Evolutionary conservation across 768 basidiomycete genomes (phyloP).

Genomic region (Mrakia gelida): DNA sequence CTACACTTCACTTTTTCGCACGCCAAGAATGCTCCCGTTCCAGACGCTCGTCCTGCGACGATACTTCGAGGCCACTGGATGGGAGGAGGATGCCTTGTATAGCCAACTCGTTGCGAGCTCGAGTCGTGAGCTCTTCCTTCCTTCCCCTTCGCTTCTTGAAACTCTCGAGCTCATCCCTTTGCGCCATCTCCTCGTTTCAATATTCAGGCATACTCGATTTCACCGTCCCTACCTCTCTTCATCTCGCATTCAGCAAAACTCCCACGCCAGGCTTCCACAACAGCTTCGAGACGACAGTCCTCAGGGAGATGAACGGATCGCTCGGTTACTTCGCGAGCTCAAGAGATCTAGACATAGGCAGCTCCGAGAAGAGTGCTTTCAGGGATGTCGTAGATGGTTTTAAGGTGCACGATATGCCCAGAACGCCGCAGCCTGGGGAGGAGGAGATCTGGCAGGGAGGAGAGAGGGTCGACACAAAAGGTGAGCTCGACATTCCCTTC

Average conservation of each 20-base stretch:
- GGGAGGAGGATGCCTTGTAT: slow-evolving; percentile 95
- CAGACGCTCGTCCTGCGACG: slow-evolving; percentile 58
- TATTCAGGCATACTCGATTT: slow-evolving; percentile 82
- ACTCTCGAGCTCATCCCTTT: not conserved
- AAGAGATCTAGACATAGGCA: not conserved
- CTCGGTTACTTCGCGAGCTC: slow-evolving; percentile 44
- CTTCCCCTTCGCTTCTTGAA: not conserved
- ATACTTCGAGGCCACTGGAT: slow-evolving; percentile 88
- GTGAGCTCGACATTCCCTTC: slow-evolving; percentile 48
- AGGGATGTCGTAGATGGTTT: slow-evolving; percentile 88
- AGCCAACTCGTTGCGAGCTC: slow-evolving; percentile 85
- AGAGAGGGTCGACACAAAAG: slow-evolving; percentile 66
- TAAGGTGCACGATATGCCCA: slow-evolving; percentile 74
- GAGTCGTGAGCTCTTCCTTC: slow-evolving; percentile 54
- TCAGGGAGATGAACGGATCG: slow-evolving; percentile 88
- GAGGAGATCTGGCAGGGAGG: slow-evolving; percentile 78
- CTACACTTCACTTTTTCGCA: not conserved
- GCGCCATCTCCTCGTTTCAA: not conserved
- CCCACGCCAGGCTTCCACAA: slow-evolving; percentile 47
- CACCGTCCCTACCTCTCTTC: slow-evolving; percentile 74
- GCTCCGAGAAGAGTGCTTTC: slow-evolving; percentile 55
- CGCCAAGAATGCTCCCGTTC: slow-evolving; percentile 39
- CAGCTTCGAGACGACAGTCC: slow-evolving; percentile 47
- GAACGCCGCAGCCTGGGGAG: slow-evolving; percentile 58
- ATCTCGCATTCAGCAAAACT: slow-evolving; percentile 65